Conservation (phyloP, 805 yeast species). For the Lipomyces spencermartinsiae region DNA sequence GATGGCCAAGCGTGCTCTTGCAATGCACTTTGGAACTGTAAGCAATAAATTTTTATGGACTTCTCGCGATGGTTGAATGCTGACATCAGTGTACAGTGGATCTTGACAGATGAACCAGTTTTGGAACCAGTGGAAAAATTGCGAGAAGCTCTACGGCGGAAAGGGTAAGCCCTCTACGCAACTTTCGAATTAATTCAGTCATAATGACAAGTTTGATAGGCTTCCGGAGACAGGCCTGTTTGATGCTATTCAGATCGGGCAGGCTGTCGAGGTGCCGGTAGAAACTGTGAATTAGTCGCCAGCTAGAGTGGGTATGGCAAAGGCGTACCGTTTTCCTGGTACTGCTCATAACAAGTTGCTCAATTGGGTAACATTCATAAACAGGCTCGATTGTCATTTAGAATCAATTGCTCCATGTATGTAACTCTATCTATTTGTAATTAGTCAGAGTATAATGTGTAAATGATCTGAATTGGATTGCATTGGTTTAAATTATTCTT, state of each 20-base stretch:
- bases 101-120: slow-evolving; percentile 32
- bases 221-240: slow-evolving; percentile 23
- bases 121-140: slow-evolving; percentile 29
- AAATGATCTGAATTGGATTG: neutral
- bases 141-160: slow-evolving; percentile 21
- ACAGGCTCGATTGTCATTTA: neutral
- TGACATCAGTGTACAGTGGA: slow-evolving; percentile 9
- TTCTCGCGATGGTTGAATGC: neutral
- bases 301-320: too few species aligned
- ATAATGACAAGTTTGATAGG: neutral
- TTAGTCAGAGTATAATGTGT: neutral
- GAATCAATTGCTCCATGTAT: neutral
- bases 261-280: slow-evolving; percentile 20
- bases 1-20: slow-evolving; percentile 28
- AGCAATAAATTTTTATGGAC: neutral
- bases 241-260: slow-evolving; percentile 26
- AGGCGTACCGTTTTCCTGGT: too few species aligned
- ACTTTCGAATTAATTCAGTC: neutral
- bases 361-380: neutral
- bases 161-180: slow-evolving; percentile 5
- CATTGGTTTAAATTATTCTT: neutral
- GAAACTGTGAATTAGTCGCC: too few species aligned
- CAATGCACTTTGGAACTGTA: slow-evolving; percentile 35
- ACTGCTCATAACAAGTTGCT: neutral
- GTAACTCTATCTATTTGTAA: neutral